These are phyloP conservation scores for Tetrahymena malaccensis DNA, from an alignment of 73 alveolate species.

Conservation along the genomic window DNA sequence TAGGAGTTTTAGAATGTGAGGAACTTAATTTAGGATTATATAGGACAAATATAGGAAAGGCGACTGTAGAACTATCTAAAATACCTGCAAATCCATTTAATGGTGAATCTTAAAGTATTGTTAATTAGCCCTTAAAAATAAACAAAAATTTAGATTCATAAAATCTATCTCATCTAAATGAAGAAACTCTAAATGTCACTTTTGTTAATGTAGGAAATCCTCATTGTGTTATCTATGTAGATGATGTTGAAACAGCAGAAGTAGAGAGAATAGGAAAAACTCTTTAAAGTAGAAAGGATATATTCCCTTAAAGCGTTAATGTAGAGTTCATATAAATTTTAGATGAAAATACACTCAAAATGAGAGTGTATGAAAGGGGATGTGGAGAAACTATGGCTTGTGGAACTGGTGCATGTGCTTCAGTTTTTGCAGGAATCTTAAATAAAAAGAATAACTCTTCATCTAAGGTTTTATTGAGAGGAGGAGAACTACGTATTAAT, in stretches of 20 bases:
- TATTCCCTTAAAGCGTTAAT: not conserved
- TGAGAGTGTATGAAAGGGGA: not conserved
- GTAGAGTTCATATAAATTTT: not conserved
- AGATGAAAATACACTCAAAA: not conserved
- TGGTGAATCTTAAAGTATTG: not conserved
- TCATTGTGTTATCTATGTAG: not conserved
- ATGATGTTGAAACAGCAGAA: not conserved
- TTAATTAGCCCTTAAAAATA: not conserved
- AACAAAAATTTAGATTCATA: not conserved
- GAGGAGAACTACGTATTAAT: not conserved
- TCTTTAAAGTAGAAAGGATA: not conserved
- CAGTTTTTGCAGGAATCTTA: not conserved
- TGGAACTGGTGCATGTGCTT: not conserved
- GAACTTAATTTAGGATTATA: not conserved
- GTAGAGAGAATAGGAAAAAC: not conserved
- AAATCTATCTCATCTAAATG: not conserved
- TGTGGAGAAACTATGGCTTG: not conserved
- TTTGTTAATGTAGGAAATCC: not conserved
- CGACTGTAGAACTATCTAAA: not conserved
- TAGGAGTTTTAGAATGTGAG: not conserved
- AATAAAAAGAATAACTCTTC: not conserved
- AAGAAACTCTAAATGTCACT: not conserved
- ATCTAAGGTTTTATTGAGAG: not conserved
- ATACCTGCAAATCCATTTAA: not conserved
- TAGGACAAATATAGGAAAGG: not conserved